Evolutionary conservation across 345 rosid genomes (phyloP).

Genomic region (Sapria himalayana): DNA sequence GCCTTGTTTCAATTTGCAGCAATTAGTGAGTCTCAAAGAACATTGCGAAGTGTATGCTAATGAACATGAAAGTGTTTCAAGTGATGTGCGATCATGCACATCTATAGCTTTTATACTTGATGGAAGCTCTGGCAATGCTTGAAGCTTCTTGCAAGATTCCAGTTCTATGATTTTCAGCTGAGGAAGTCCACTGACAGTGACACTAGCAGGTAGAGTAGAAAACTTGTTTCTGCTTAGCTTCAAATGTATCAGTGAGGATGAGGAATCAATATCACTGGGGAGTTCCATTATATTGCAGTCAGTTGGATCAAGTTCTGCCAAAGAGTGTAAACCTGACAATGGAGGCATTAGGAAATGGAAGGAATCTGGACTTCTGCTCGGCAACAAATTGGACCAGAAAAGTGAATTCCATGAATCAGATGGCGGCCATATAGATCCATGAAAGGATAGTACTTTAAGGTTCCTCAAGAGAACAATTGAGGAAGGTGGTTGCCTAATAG

Average conservation of each 20-base stretch:
- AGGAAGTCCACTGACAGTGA: neutral
- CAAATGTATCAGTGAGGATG: neutral
- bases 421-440: neutral
- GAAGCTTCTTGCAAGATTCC: slow-evolving; percentile 5
- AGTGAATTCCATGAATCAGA: slow-evolving; percentile 1
- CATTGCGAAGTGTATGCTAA: neutral
- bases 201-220: neutral
- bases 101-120: neutral
- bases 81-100: neutral
- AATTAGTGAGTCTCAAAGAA: neutral
- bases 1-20: slow-evolving; percentile 3
- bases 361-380: neutral
- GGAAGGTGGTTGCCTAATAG: neutral
- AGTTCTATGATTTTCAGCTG: neutral
- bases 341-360: slow-evolving; percentile 3
- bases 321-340: slow-evolving; percentile 1
- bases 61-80: neutral
- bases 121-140: slow-evolving; percentile 7
- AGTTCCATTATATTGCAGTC: slow-evolving; percentile 2
- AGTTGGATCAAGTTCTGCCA: slow-evolving; percentile 6
- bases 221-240: slow-evolving; percentile 7
- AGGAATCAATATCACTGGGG: neutral
- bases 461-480: slow-evolving; percentile 2
- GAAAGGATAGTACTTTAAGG: slow-evolving; percentile 3
- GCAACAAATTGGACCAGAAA: neutral